phyloP scores from a whole-genome alignment of 1,284 basidiomycete genomes.

The Cerrena zonata region DNA sequence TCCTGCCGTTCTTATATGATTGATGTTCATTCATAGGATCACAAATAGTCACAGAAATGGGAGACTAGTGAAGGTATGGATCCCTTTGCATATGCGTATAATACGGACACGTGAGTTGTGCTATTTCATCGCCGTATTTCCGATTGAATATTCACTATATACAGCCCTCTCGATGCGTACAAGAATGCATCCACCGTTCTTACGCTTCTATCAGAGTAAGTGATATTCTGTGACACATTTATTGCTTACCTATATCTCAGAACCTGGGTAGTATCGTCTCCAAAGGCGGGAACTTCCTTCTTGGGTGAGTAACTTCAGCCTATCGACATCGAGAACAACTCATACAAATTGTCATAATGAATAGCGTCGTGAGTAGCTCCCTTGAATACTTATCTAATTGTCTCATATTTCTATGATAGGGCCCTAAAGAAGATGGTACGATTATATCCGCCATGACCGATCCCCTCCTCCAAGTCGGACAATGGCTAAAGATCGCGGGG shows the following conservation, averaged over 20 bases:
- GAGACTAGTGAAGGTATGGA: constrained; percentile 53
- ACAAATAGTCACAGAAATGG: constrained; percentile 40
- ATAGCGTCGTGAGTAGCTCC: not conserved
- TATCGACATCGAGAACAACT: not conserved
- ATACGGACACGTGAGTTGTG: constrained; percentile 18
- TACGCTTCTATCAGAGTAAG: constrained; percentile 16
- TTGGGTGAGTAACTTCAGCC: constrained; percentile 11
- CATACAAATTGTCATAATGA: not conserved
- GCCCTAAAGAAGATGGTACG: constrained; percentile 15
- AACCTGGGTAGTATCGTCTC: constrained; percentile 13
- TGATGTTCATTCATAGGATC: not conserved
- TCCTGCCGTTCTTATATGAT: not conserved
- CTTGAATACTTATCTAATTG: not conserved
- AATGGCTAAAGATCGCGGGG: constrained; percentile 30
- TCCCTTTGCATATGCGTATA: constrained; percentile 36
- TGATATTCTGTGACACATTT: not conserved
- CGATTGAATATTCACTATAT: no score
- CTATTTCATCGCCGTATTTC: no score
- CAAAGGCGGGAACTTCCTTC: constrained; percentile 17
- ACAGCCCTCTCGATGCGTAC: constrained; percentile 16
- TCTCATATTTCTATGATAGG: constrained; percentile 15
- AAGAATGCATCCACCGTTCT: constrained; percentile 14
- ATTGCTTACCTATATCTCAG: not conserved
- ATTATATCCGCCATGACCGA: constrained; percentile 13
- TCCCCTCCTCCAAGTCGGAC: constrained; percentile 16